Evolutionary conservation across 2,329 filamentous ascomycete genomes (phyloP).

Genomic region (Bipolaris bicolor): DNA sequence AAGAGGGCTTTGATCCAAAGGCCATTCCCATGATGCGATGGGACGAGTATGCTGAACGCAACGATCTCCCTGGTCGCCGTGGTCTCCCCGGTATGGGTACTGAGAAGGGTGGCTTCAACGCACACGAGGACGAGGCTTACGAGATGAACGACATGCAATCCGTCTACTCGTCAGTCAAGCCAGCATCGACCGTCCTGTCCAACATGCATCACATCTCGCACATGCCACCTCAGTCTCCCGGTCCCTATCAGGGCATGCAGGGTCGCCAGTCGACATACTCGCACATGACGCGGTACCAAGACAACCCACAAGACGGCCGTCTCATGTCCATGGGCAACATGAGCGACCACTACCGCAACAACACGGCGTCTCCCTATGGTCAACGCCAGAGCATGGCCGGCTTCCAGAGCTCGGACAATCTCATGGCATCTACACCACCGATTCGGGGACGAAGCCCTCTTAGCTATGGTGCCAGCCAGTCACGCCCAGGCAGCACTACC

Average conservation of each 20-base stretch:
- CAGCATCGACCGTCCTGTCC: slow-evolving; percentile 83
- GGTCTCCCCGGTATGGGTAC: slow-evolving; percentile 60
- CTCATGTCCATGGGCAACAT: slow-evolving; percentile 67
- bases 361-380: slow-evolving; percentile 45
- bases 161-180: slow-evolving; percentile 89
- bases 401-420: slow-evolving; percentile 50
- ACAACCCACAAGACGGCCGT: slow-evolving; percentile 63
- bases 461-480: slow-evolving; percentile 52
- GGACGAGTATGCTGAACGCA: slow-evolving; percentile 90
- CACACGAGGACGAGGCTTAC: slow-evolving; percentile 76
- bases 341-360: slow-evolving; percentile 47
- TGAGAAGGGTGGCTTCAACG: slow-evolving; percentile 66
- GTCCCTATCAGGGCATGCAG: slow-evolving; percentile 68
- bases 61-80: slow-evolving; percentile 89
- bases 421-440: slow-evolving; percentile 47
- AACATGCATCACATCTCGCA: slow-evolving; percentile 76
- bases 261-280: slow-evolving; percentile 77
- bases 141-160: slow-evolving; percentile 99
- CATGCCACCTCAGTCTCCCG: slow-evolving; percentile 80
- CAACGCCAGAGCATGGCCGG: slow-evolving; percentile 51
- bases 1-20: slow-evolving; percentile 86
- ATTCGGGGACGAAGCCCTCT: slow-evolving; percentile 57
- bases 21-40: slow-evolving; percentile 93
- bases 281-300: slow-evolving; percentile 65
- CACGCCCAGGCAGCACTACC: slow-evolving; percentile 61